These are phyloP conservation scores for Pezicula radicicola DNA, from an alignment of 2,329 filamentous ascomycete genomes.

Conservation along the genomic window DNA sequence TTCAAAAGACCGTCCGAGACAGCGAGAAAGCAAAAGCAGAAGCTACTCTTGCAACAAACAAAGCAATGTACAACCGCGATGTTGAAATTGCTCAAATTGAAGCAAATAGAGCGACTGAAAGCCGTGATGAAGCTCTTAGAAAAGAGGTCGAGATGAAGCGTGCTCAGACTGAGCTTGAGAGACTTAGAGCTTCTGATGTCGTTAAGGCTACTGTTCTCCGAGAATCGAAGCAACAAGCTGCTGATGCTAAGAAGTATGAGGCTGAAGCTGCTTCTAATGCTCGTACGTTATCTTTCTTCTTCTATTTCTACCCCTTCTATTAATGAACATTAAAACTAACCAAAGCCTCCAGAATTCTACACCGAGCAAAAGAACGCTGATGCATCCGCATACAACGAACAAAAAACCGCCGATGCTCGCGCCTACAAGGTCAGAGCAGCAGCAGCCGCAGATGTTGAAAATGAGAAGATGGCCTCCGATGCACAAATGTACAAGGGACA, in stretches of 20 bases:
- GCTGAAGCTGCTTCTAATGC: conserved; percentile 58
- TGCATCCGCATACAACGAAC: conserved; percentile 38
- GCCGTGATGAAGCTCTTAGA: conserved; percentile 77
- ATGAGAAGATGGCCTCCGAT: not conserved
- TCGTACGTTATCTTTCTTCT: not conserved
- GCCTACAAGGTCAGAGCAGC: conserved; percentile 44
- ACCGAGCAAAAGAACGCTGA: conserved; percentile 41
- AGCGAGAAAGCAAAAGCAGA: conserved; percentile 77
- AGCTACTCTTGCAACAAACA: conserved; percentile 68
- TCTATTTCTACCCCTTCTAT: no score
- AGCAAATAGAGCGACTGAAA: conserved; percentile 70
- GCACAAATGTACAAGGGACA: conserved; percentile 30
- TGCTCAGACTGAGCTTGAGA: conserved; percentile 76
- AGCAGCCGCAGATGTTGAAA: conserved; percentile 21
- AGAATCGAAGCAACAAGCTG: conserved; percentile 66
- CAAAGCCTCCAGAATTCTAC: conserved; percentile 14
- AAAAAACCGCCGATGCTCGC: conserved; percentile 49
- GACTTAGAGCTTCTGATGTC: conserved; percentile 73
- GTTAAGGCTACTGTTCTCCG: conserved; percentile 71
- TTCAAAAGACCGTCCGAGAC: conserved; percentile 78
- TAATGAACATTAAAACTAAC: not conserved
- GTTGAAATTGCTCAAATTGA: conserved; percentile 74
- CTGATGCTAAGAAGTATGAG: conserved; percentile 64
- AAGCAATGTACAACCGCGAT: conserved; percentile 70
- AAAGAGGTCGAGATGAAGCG: conserved; percentile 74